Base-by-base conservation (phyloP, 768 basidiomycete genomes). In the Leccinum subtestaceum region DNA sequence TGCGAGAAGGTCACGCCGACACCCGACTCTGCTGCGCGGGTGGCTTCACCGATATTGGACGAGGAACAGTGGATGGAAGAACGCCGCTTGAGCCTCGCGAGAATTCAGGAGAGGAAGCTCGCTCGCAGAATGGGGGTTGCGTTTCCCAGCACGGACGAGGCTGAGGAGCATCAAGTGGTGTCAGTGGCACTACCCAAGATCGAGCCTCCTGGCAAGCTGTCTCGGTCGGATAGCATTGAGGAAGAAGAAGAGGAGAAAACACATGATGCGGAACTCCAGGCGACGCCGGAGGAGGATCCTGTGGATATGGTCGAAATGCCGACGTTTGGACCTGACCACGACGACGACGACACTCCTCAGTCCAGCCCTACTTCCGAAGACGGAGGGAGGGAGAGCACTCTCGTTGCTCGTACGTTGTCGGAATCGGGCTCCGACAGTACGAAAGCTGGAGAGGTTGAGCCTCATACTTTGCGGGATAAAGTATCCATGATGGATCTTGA, bases 11-110 rank as follows among this genome's bases (percentile, higher is more conserved):
- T 63, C 12, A 50, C 49, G 1, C 43, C 62, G 3, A 40, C 50
- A 2, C 2, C 36, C 1, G 70, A 65, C 13, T 52, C 52, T 9
- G 10, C 29, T 11, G 52, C 34, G 9, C 66, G 55, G 40, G 8
- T 47, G 11, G 32, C 56, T 11, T n/a, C 36, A 15, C 62, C 61
- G 6, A 51, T 59, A 46, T 40, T 62, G 1, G 70, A 72, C n/a
- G 71, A 74, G 10, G 73, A 75, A 0, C 64, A 72, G 25, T 73
- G 72, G 73, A 73, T 73, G 72, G 72, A 73, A 19, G 72, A 73
- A 36, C 73, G 72, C 21, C 73, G 70, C 25, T 15, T 62, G 53
- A 75, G 73, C 52, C 67, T 73, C 25, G 61, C 72, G 38, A 65
- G 61, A 51, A 70, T 73, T 56, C 70, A 55, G 10, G 73, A 73